Evolutionary conservation across 306 rosid species (phyloP).

Genomic region (Acacia crassicarpa): DNA sequence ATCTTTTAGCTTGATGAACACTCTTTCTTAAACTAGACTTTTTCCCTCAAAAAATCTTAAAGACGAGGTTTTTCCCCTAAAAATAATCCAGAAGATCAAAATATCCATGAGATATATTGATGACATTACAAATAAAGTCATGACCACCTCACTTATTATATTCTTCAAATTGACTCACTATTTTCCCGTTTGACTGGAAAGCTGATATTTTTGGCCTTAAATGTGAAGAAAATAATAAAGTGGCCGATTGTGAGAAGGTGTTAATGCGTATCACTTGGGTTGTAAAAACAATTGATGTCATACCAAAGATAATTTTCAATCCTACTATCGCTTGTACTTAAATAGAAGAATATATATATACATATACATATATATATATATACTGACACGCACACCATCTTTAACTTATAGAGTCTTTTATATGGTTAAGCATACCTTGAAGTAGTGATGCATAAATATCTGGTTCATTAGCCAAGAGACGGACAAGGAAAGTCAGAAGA

Average conservation of each 20-base stretch:
- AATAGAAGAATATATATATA: not conserved
- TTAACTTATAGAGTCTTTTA: not conserved
- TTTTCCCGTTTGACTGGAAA: not conserved
- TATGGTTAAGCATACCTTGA: slow-evolving; percentile 48
- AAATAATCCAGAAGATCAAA: not conserved
- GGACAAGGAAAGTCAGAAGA: slow-evolving; percentile 58
- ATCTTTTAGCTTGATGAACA: not conserved
- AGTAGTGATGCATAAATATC: slow-evolving; percentile 36
- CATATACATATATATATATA: no score
- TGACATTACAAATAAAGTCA: not conserved
- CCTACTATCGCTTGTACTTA: not conserved
- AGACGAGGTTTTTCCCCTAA: not conserved
- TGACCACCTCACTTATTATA: not conserved
- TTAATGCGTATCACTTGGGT: not conserved
- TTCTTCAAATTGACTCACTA: not conserved
- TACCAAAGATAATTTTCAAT: not conserved
- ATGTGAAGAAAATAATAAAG: not conserved
- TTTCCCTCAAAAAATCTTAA: not conserved
- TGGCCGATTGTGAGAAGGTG: not conserved
- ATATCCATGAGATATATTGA: not conserved
- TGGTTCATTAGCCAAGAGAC: slow-evolving; percentile 55
- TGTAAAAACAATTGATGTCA: not conserved
- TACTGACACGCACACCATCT: no score
- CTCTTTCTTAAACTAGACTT: not conserved
- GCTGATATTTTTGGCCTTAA: not conserved